These are phyloP conservation scores for Pleodorina starrii DNA, from an alignment of 139 green algal genomes.

Conservation along the genomic window DNA sequence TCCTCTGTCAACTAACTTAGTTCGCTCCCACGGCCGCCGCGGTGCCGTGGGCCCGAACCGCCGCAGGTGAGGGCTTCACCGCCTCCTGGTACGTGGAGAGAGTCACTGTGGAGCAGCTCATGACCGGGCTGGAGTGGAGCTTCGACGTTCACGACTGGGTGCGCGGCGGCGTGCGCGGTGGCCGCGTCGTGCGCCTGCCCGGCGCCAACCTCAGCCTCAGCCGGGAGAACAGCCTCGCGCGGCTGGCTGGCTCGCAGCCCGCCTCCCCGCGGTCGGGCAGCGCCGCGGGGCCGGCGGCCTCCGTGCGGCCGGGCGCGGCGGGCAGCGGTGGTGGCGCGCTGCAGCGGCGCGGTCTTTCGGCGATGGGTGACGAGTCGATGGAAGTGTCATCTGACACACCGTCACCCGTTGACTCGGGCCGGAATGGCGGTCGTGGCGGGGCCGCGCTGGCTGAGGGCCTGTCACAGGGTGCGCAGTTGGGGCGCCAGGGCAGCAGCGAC, in stretches of 20 bases:
- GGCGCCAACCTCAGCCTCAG: conserved; percentile 29
- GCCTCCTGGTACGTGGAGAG: conserved; percentile 54
- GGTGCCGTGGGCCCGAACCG: too few relatives aligned
- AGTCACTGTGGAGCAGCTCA: conserved; percentile 51
- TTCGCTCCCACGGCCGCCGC: too few relatives aligned
- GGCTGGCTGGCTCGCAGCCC: conserved; percentile 7
- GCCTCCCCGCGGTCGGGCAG: background rate
- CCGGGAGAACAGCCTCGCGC: conserved; percentile 42
- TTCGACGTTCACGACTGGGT: conserved; percentile 59
- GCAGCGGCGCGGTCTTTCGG: conserved; percentile 9
- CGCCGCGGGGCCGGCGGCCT: background rate
- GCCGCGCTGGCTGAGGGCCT: background rate
- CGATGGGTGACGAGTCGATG: conserved; percentile 39
- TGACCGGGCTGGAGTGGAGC: conserved; percentile 35
- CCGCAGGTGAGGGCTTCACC: conserved; percentile 46
- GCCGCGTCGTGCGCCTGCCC: conserved; percentile 32
- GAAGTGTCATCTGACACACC: conserved; percentile 40
- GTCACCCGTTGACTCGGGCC: background rate
- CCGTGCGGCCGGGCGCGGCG: background rate
- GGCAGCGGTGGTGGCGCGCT: background rate
- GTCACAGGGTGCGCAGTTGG: background rate
- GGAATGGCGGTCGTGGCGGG: background rate
- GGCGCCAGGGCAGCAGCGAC: too few relatives aligned
- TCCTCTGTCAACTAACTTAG: too few relatives aligned
- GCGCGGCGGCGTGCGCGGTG: conserved; percentile 38